A percentile compares a stretch with the other conserved stretches of the same genome.
Conservation (phyloP, 805 yeast species). For the Lachancea lanzarotensis region DNA sequence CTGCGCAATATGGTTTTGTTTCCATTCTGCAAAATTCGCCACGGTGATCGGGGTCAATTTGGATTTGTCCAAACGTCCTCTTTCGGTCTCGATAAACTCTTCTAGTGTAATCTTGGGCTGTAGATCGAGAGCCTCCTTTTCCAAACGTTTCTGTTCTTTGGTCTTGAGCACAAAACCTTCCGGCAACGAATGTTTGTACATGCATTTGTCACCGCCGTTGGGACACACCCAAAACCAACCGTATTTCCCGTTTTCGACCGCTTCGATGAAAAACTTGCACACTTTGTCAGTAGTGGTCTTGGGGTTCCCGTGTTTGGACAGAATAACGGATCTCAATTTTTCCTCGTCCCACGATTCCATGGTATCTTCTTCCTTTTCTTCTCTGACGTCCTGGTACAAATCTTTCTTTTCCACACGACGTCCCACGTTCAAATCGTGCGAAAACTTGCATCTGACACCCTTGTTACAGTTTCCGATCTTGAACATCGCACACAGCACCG, state of each 20-base stretch:
- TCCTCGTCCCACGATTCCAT: slow-evolving; percentile 98
- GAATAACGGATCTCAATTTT: slow-evolving; percentile 76
- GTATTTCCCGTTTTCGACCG: slow-evolving; percentile 93
- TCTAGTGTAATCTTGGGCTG: slow-evolving; percentile 91
- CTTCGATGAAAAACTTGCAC: slow-evolving; percentile 90
- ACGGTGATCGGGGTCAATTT: slow-evolving; percentile 81
- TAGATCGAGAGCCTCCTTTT: slow-evolving; percentile 72
- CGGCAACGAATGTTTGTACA: slow-evolving; percentile 91
- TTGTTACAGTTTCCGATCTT: slow-evolving; percentile 80
- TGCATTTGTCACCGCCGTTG: slow-evolving; percentile 86
- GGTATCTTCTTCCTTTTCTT: slow-evolving; percentile 65
- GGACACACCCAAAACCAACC: slow-evolving; percentile 99
- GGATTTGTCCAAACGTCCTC: slow-evolving; percentile 67
- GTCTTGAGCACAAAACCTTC: slow-evolving; percentile 96
- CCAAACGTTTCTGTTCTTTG: slow-evolving; percentile 88
- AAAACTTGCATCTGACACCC: slow-evolving; percentile 80
- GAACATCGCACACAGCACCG: slow-evolving; percentile 84
- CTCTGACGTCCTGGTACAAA: slow-evolving; percentile 82
- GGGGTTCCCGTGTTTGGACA: slow-evolving; percentile 91
- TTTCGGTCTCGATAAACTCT: slow-evolving; percentile 91
- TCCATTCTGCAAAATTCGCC: slow-evolving; percentile 79
- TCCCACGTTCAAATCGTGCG: slow-evolving; percentile 81
- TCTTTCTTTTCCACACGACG: slow-evolving; percentile 88
- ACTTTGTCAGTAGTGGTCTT: slow-evolving; percentile 91
- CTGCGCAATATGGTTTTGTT: slow-evolving; percentile 55